Evolutionary conservation across 73 alveolate species (phyloP).

Genomic region (Paramecium bursaria): DNA sequence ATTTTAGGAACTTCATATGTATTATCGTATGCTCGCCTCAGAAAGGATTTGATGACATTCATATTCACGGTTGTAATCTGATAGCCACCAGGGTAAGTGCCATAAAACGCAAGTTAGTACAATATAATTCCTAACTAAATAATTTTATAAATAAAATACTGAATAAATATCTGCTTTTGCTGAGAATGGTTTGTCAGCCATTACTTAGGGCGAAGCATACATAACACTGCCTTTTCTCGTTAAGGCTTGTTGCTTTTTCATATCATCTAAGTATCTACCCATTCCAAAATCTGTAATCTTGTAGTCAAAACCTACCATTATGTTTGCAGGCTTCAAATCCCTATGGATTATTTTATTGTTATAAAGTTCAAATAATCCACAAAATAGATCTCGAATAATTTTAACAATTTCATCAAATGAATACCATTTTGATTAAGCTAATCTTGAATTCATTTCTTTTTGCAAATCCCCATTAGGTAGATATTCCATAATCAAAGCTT

Average conservation of each 20-base stretch:
- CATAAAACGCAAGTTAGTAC: too few relatives aligned
- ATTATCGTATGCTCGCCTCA: too few relatives aligned
- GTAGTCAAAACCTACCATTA: background rate
- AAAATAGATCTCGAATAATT: conserved; percentile 5
- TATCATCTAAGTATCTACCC: conserved; percentile 44
- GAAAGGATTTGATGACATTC: too few relatives aligned
- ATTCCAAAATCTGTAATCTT: conserved; percentile 69
- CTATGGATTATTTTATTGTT: conserved; percentile 63
- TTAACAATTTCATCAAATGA: background rate
- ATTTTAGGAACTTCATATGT: too few relatives aligned
- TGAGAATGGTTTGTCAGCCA: background rate
- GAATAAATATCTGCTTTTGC: conserved; percentile 49
- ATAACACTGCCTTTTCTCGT: conserved; percentile 64
- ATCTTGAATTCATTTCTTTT: background rate
- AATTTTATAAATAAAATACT: background rate
- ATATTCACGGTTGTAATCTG: too few relatives aligned
- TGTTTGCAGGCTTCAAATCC: conserved; percentile 65
- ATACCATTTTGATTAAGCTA: background rate
- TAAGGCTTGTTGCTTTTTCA: background rate
- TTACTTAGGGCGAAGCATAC: conserved; percentile 68
- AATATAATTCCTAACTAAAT: conserved; percentile 27
- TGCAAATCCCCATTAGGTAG: conserved; percentile 11
- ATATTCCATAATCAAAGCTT: conserved; percentile 45
- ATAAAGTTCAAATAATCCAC: conserved; percentile 41
- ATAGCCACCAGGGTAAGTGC: too few relatives aligned